Evolutionary conservation across 1,139 yeast species (phyloP).

Genomic region (Taiozyma sp.): DNA sequence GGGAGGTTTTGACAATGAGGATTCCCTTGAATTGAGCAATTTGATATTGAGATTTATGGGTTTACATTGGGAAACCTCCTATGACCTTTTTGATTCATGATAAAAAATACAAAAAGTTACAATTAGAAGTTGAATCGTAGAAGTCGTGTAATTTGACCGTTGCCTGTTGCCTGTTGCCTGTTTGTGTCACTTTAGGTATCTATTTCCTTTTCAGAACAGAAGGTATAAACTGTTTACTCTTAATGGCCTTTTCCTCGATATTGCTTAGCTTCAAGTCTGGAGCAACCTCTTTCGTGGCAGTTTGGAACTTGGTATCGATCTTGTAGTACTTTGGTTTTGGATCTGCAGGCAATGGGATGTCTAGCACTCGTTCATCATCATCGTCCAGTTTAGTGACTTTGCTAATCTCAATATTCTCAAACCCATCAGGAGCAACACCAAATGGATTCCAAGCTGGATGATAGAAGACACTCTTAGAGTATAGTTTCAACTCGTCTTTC

Average conservation of each 20-base stretch:
- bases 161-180: too few species aligned
- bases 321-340: conserved; percentile 30
- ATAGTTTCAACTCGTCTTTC: conserved; percentile 16
- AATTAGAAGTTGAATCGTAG: background rate
- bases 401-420: conserved; percentile 18
- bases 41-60: background rate
- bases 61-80: background rate
- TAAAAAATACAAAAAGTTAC: background rate
- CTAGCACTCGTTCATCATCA: conserved; percentile 1
- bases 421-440: conserved; percentile 31
- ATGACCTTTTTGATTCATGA: background rate
- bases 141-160: background rate
- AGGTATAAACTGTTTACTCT: background rate
- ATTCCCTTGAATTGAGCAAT: background rate
- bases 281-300: background rate
- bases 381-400: background rate
- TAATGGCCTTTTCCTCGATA: background rate
- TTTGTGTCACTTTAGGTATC: background rate
- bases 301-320: conserved; percentile 4
- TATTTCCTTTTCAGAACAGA: background rate
- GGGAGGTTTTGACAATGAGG: background rate
- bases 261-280: background rate
- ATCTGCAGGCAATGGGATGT: conserved; percentile 23
- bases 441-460: conserved; percentile 40
- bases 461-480: conserved; percentile 33